phyloP scores from a whole-genome alignment of 345 rosid species.

The Salix dunnii region DNA sequence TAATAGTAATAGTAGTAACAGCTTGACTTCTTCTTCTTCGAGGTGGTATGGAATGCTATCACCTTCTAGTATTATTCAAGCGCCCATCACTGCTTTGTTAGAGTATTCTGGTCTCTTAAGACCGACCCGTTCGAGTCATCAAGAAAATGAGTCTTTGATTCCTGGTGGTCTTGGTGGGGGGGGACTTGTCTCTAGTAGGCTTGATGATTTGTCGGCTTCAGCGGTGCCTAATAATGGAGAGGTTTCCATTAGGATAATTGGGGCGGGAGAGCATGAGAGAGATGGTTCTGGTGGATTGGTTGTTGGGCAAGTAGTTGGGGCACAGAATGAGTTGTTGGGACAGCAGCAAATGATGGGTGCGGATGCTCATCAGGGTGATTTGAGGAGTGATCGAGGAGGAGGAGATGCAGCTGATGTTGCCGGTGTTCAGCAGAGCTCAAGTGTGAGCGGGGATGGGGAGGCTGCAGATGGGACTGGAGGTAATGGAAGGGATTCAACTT shows the following conservation, averaged over 20 bases:
- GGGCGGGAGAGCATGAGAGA: slow-evolving; percentile 63
- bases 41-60: slow-evolving; percentile 68
- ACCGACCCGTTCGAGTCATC: slow-evolving; percentile 42
- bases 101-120: slow-evolving; percentile 92
- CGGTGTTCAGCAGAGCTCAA: slow-evolving; percentile 36
- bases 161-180: slow-evolving; percentile 13
- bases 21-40: slow-evolving; percentile 7
- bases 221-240: slow-evolving; percentile 48
- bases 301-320: slow-evolving; percentile 40
- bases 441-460: slow-evolving; percentile 43
- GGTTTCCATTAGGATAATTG: slow-evolving; percentile 92
- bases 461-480: slow-evolving; percentile 47
- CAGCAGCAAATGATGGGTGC: slow-evolving; percentile 25
- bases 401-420: slow-evolving; percentile 47
- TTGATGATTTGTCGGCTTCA: slow-evolving; percentile 42
- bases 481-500: slow-evolving; percentile 72
- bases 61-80: slow-evolving; percentile 79
- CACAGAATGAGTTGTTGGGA: slow-evolving; percentile 35
- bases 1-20: slow-evolving; percentile 19
- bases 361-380: slow-evolving; percentile 44
- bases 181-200: slow-evolving; percentile 22
- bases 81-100: slow-evolving; percentile 78
- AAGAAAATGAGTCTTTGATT: slow-evolving; percentile 54
- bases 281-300: slow-evolving; percentile 56
- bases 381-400: slow-evolving; percentile 36